phyloP scores from a whole-genome alignment of 495 filamentous ascomycete genomes.

The Xylaria intraflava region DNA sequence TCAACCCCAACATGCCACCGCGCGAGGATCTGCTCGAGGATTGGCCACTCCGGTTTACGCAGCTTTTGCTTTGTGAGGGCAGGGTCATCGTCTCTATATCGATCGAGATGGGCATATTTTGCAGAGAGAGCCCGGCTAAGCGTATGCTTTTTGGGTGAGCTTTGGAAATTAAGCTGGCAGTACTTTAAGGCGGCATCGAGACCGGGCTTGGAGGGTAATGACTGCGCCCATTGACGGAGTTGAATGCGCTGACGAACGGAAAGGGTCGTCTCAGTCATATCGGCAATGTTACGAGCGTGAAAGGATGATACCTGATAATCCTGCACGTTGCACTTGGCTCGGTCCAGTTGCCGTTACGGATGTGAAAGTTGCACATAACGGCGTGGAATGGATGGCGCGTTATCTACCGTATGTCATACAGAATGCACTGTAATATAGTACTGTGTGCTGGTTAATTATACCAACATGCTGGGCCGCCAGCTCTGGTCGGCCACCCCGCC shows the following conservation, averaged over 20 bases:
- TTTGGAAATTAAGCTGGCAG: background rate
- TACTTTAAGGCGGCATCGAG: background rate
- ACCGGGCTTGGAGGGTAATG: background rate
- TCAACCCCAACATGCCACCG: conserved; percentile 16
- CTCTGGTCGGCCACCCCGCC: too few relatives aligned
- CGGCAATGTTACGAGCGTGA: background rate
- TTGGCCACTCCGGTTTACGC: conserved; percentile 11
- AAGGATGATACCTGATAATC: too few relatives aligned
- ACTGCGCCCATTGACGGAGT: background rate
- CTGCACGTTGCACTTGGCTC: too few relatives aligned
- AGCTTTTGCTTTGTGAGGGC: background rate
- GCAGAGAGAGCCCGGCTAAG: background rate
- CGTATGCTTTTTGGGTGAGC: background rate
- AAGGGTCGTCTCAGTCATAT: background rate
- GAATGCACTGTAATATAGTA: too few relatives aligned
- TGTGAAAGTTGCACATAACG: too few relatives aligned
- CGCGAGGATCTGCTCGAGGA: conserved; percentile 13
- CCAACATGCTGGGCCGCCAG: too few relatives aligned
- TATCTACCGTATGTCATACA: too few relatives aligned
- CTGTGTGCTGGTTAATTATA: too few relatives aligned
- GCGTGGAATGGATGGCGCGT: too few relatives aligned
- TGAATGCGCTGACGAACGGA: background rate
- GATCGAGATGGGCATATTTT: background rate
- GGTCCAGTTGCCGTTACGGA: too few relatives aligned
- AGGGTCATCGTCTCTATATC: background rate